A percentile compares a stretch with the other conserved stretches of the same genome.
These are phyloP conservation scores for Colletotrichum paranaense DNA, from an alignment of 2,329 filamentous ascomycete species.

Conservation along the genomic window DNA sequence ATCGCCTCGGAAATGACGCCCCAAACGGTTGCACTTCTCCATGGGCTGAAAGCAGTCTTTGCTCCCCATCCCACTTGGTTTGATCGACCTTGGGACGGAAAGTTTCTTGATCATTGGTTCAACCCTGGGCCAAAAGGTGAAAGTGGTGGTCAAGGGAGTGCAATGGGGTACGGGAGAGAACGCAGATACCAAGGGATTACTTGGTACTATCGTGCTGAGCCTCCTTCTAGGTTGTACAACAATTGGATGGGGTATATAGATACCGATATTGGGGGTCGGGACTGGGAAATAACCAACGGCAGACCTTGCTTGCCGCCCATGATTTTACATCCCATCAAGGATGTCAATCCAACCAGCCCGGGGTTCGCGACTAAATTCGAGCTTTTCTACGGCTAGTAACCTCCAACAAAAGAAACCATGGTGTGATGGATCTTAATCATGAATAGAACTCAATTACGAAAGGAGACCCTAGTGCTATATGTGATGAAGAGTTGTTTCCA, in stretches of 20 bases:
- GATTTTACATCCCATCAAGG: conserved; percentile 70
- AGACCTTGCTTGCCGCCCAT: conserved; percentile 69
- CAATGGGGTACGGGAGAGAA: conserved; percentile 70
- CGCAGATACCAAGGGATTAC: conserved; percentile 67
- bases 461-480: too few species aligned
- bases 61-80: conserved; percentile 84
- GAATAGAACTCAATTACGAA: too few species aligned
- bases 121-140: conserved; percentile 67
- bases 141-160: conserved; percentile 65
- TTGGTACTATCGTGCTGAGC: conserved; percentile 70
- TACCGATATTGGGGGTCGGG: conserved; percentile 61
- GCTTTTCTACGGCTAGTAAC: conserved; percentile 49
- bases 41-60: conserved; percentile 83
- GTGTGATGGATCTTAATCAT: too few species aligned
- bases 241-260: conserved; percentile 73
- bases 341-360: conserved; percentile 61
- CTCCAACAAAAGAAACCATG: too few species aligned
- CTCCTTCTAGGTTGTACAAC: conserved; percentile 69
- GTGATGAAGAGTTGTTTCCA: too few species aligned
- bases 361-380: conserved; percentile 53
- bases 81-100: conserved; percentile 75
- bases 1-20: conserved; percentile 86
- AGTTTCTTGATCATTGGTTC: conserved; percentile 67
- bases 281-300: conserved; percentile 67
- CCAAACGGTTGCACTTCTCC: conserved; percentile 78